Evolutionary conservation across 2,329 filamentous ascomycete species (phyloP), one percentile per base, ranked within the genome.

Genomic region (Penicillium janthinellum): DNA sequence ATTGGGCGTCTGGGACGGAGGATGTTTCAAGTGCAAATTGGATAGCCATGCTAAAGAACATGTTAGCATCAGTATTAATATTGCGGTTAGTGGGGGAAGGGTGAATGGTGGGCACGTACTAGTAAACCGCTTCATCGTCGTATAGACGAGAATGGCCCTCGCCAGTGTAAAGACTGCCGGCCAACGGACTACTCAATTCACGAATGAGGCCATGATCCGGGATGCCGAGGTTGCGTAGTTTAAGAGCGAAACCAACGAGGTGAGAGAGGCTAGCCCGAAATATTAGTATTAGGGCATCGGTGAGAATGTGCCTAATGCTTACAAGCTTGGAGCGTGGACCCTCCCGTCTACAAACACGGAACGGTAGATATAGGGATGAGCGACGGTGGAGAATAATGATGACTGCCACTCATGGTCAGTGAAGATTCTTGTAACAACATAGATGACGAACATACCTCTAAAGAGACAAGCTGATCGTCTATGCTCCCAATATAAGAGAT

Each of bases 341-440:
- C 93, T 88, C 28, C 93, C 91, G 75, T 99, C 94, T 56, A 99
- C 90, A 73, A 98, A 98, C 15, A 96, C 92, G n/a, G 93, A 91
- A 31, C 95, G 88, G 74, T 92, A 96, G 59, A 98, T 94, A 74
- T 97, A 93, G 0, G 95, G 95, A 70, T 99, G 95, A 20, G 87
- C 88, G 4, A 92, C 87, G 0, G 90, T 90, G 0, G 91, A 90
- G 75, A 96, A 96, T 0, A 95, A 87, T 15, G 94, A 92, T 2
- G 93, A 97, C 86, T 82, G 42, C 22, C 34, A 28, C 48, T 31
- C 52, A 53, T 8, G 22, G 28, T 42, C 45, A 58, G 38, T 58
- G 5, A 57, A 44, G 11, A 25, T 17, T 48, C 35, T 15, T 22
- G 28, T 12, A 11, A 12, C 15, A n/a, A 22, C 12, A 14, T 17